Evolutionary conservation across 139 green algal genomes (phyloP), one percentile per base, ranked within the genome.

Genomic region (Nannochloris sp.): DNA sequence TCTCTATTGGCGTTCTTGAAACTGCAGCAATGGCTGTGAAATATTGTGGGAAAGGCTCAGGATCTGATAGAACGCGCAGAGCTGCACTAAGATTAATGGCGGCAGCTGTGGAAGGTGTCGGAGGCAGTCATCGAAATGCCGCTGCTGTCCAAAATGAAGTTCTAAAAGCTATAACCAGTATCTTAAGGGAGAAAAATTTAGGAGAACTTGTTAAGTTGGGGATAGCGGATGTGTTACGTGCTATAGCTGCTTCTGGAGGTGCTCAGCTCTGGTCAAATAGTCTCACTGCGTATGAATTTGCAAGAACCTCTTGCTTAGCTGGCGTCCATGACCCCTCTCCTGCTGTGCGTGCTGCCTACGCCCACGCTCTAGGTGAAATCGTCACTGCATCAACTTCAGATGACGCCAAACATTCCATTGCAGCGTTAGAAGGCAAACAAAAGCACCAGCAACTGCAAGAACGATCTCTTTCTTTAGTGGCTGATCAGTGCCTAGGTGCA

Each of bases 131-230:
- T 62, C 62, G 87, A 46, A 71, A 75, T 14, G 74, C 61, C 0
- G 9, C 60, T 36, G 54, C 65, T 2, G 59, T 84, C 34, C 87
- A 92, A 53, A 57, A 66, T 19, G 84, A 93, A 15, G 83, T 79
- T 1, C 77, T 83, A 44, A 76, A 73, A 30, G 51, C 83, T 3
- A 71, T 77, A 8, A 61, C 80, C 25, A 65, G 47, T 10, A 36
- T 60, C 5, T 29, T 57, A 3, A 82, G 78, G 78, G 83, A 61
- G 9, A 45, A 64, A 39, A 51, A 62, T 29, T 23, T 57, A 33
- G 35, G 25, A 47, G 6, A 29, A 31, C 51, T 31, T 14, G 31
- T 54, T 4, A 14, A 64, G 31, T 25, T 60, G 54, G 54, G 51
- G 12, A 51, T 62, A 75, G 68, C 67, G 71, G 62, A 62, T 36